Conservation (phyloP, 2,329 filamentous ascomycete genomes). For the Pseudogymnoascus verrucosus region DNA sequence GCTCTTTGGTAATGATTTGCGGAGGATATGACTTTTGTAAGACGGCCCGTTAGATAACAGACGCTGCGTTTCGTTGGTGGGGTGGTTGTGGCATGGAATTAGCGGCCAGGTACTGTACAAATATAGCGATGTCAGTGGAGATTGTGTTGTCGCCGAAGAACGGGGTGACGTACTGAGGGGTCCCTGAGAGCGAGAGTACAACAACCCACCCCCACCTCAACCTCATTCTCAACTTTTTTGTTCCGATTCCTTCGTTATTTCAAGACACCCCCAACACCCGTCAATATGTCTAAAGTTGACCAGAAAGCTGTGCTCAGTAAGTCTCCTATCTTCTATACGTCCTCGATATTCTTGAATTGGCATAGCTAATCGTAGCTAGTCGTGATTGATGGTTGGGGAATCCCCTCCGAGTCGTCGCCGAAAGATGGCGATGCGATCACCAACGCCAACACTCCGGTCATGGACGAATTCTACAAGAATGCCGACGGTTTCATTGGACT, state of each 20-base stretch:
- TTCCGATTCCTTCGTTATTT: neutral
- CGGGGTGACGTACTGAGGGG: slow-evolving; percentile 2
- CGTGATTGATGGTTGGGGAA: slow-evolving; percentile 98
- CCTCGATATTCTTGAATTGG: slow-evolving; percentile 48
- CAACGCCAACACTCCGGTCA: slow-evolving; percentile 83
- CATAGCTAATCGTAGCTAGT: slow-evolving; percentile 60
- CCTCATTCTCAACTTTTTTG: neutral
- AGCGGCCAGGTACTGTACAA: neutral
- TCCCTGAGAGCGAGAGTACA: neutral
- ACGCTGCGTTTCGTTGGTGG: slow-evolving; percentile 2
- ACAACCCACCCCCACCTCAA: slow-evolving; percentile 1
- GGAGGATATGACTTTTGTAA: neutral
- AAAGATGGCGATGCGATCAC: slow-evolving; percentile 92
- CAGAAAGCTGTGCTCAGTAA: slow-evolving; percentile 62
- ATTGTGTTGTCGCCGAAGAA: slow-evolving; percentile 15
- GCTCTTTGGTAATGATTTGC: neutral
- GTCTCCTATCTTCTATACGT: slow-evolving; percentile 38
- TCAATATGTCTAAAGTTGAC: slow-evolving; percentile 56
- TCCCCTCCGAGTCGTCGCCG: slow-evolving; percentile 70
- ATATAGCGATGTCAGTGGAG: neutral
- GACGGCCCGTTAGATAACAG: neutral
- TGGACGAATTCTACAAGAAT: slow-evolving; percentile 83
- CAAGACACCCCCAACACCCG: neutral
- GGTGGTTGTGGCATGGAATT: neutral
- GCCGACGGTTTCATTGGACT: slow-evolving; percentile 83